phyloP scores from a whole-genome alignment of 108 stramenopile species.

The Fragilaria radians region DNA sequence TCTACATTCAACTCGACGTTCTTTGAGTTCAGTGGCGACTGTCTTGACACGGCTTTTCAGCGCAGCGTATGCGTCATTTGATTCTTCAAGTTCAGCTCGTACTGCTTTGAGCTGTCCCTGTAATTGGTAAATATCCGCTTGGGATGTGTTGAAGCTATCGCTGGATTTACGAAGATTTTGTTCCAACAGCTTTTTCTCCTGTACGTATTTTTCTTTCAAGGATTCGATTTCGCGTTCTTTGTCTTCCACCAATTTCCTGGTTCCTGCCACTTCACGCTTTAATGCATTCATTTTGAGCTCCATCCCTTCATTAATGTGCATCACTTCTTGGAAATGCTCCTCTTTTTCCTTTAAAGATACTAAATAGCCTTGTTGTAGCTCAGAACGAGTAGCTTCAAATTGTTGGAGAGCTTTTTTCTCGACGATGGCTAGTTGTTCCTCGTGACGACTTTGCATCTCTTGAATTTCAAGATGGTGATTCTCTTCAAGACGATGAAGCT shows the following conservation, averaged over 20 bases:
- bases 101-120: constrained; percentile 12
- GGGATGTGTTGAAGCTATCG: constrained; percentile 18
- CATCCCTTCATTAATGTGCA: constrained; percentile 35
- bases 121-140: constrained; percentile 15
- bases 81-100: constrained; percentile 41
- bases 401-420: constrained; percentile 33
- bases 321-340: constrained; percentile 21
- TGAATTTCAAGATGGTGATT: constrained; percentile 59
- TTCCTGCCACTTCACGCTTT: constrained; percentile 53
- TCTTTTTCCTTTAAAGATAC: constrained; percentile 27
- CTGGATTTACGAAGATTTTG: constrained; percentile 21
- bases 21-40: constrained; percentile 78
- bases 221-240: constrained; percentile 21
- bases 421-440: constrained; percentile 28
- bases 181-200: constrained; percentile 4
- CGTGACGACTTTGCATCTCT: constrained; percentile 37
- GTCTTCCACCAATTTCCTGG: constrained; percentile 45
- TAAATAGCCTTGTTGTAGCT: constrained; percentile 28
- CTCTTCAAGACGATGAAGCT: constrained; percentile 69
- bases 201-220: not conserved
- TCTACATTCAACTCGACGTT: constrained; percentile 69
- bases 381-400: constrained; percentile 33
- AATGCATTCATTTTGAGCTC: constrained; percentile 40
- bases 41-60: constrained; percentile 65
- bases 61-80: constrained; percentile 52